Percentiles rank a stretch among this genome's conserved stretches.
These are phyloP conservation scores for Leccinum incarnatum DNA, from an alignment of 768 basidiomycete species.

Conservation along the genomic window DNA sequence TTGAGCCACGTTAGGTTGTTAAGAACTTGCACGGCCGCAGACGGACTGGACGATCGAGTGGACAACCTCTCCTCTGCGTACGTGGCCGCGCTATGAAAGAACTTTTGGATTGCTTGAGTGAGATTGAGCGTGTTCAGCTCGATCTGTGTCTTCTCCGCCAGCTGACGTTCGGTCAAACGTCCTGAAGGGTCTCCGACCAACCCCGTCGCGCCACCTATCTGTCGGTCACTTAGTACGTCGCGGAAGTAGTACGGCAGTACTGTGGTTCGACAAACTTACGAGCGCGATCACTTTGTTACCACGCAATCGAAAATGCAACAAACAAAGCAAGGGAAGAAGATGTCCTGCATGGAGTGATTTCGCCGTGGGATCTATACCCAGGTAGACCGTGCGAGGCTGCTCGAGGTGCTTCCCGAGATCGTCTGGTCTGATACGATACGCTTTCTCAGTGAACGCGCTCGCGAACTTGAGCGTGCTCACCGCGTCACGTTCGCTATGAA, in stretches of 20 bases:
- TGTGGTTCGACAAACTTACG: conserved; percentile 45
- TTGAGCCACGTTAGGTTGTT: conserved; percentile 82
- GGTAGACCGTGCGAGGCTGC: conserved; percentile 60
- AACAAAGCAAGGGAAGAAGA: conserved; percentile 79
- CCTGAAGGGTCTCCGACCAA: conserved; percentile 98
- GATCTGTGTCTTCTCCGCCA: conserved; percentile 58
- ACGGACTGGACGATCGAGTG: conserved; percentile 4
- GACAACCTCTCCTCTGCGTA: conserved; percentile 51
- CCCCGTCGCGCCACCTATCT: conserved; percentile 97
- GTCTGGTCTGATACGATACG: conserved; percentile 36
- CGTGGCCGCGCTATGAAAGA: conserved; percentile 63
- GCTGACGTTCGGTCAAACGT: conserved; percentile 73
- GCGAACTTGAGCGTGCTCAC: conserved; percentile 19
- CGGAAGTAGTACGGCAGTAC: background rate
- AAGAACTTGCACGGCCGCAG: conserved; percentile 39
- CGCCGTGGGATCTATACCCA: conserved; percentile 93
- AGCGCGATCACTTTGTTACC: conserved; percentile 84
- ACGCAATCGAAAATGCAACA: conserved; percentile 84
- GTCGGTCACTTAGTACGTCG: conserved; percentile 3
- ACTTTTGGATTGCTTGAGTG: conserved; percentile 58
- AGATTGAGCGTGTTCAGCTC: conserved; percentile 65
- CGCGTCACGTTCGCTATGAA: conserved; percentile 37
- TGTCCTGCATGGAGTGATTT: conserved; percentile 90
- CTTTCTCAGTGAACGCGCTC: conserved; percentile 1
- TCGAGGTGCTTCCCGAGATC: conserved; percentile 38